These are phyloP conservation scores for Nicotiana attenuata DNA, from an alignment of 257 asterid species.

Conservation along the genomic window DNA sequence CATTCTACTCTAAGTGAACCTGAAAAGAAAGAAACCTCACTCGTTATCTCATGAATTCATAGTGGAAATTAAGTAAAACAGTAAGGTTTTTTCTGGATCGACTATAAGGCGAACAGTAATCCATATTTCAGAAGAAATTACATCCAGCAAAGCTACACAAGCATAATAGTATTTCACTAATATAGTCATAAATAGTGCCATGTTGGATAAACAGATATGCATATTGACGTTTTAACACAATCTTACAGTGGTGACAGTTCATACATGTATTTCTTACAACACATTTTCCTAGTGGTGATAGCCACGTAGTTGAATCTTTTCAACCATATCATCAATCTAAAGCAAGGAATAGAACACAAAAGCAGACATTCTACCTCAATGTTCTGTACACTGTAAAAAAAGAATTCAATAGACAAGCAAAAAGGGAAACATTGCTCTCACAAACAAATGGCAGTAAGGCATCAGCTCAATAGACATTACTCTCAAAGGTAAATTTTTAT, in stretches of 20 bases:
- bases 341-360: background rate
- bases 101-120: too few species aligned
- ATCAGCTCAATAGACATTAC: background rate
- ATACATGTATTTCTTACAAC: background rate
- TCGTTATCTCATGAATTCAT: too few species aligned
- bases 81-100: too few species aligned
- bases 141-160: too few species aligned
- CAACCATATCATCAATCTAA: background rate
- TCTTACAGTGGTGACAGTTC: background rate
- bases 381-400: background rate
- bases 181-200: background rate
- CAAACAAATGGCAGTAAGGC: background rate
- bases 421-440: background rate
- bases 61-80: too few species aligned
- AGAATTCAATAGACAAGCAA: background rate
- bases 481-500: too few species aligned
- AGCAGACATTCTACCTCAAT: background rate
- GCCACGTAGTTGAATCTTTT: background rate
- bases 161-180: too few species aligned
- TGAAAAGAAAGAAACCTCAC: too few species aligned
- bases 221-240: background rate
- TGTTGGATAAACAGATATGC: background rate
- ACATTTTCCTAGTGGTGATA: background rate
- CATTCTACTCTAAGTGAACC: too few species aligned
- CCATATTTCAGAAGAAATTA: too few species aligned